Evolutionary conservation across 305 asterid genomes (phyloP).

Genomic region (Fraxinus latifolia): DNA sequence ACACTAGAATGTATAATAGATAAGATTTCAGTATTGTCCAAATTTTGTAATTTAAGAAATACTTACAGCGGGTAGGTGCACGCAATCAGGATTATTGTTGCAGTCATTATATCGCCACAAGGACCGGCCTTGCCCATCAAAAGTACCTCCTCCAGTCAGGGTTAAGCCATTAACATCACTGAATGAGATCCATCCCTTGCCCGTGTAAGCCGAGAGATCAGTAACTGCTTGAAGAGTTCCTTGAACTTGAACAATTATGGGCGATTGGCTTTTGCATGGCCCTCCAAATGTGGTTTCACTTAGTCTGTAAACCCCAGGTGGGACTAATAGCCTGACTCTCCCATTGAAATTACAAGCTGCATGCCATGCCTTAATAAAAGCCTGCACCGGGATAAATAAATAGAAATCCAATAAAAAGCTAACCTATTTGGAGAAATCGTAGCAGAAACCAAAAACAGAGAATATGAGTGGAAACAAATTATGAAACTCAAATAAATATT

Average conservation of each 20-base stretch:
- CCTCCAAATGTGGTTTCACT: slow-evolving; percentile 46
- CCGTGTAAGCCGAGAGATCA: slow-evolving; percentile 43
- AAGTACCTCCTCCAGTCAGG: slow-evolving; percentile 55
- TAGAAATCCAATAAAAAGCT: neutral
- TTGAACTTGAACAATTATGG: slow-evolving; percentile 30
- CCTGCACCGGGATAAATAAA: slow-evolving; percentile 29
- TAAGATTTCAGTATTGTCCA: neutral
- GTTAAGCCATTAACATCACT: slow-evolving; percentile 36
- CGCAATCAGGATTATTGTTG: slow-evolving; percentile 36
- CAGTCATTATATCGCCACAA: slow-evolving; percentile 59
- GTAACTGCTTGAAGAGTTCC: slow-evolving; percentile 52
- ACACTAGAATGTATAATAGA: neutral
- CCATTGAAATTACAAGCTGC: slow-evolving; percentile 50
- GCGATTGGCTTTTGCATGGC: slow-evolving; percentile 46
- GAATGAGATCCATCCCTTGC: slow-evolving; percentile 50
- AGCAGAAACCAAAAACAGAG: neutral
- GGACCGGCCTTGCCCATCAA: slow-evolving; percentile 49
- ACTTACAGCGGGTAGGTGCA: slow-evolving; percentile 51
- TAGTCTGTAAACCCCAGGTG: slow-evolving; percentile 42
- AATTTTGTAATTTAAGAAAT: neutral
- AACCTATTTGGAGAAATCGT: neutral
- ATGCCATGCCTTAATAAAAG: slow-evolving; percentile 49
- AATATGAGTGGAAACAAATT: neutral
- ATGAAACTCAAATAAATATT: neutral
- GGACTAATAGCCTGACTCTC: slow-evolving; percentile 37